phyloP scores from a whole-genome alignment of 148 eudicot genomes.

The Rhododendron molle region DNA sequence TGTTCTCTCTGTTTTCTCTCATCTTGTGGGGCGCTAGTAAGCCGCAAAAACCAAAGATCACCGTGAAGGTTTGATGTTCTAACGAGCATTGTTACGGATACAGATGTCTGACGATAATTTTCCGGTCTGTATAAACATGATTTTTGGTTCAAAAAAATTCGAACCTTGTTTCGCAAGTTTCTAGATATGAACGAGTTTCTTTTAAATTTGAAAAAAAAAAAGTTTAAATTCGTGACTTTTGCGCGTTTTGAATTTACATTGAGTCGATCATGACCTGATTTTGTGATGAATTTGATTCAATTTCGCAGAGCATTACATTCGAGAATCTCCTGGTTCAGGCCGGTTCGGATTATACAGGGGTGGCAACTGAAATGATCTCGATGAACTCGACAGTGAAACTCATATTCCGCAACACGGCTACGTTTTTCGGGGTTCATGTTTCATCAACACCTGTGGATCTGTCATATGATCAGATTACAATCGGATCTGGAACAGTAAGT shows the following conservation, averaged over 20 bases:
- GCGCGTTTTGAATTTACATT: background rate
- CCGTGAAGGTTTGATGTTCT: conserved; percentile 44
- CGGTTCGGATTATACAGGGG: conserved; percentile 70
- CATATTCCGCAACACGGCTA: conserved; percentile 58
- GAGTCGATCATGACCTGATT: background rate
- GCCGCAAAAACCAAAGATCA: conserved; percentile 68
- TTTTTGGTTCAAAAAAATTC: background rate
- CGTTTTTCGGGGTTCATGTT: conserved; percentile 83
- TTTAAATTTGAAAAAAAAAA: background rate
- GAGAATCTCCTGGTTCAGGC: conserved; percentile 66
- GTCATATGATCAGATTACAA: conserved; percentile 46
- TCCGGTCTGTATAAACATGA: background rate
- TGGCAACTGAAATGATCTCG: conserved; percentile 78
- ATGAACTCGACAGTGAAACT: conserved; percentile 64
- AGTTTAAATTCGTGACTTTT: background rate
- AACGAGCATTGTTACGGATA: background rate
- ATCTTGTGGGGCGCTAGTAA: conserved; percentile 72
- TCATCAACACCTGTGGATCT: conserved; percentile 61
- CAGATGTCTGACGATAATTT: background rate
- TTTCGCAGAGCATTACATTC: conserved; percentile 55
- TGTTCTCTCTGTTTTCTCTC: conserved; percentile 57
- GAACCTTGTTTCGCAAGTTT: background rate
- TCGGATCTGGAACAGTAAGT: conserved; percentile 72
- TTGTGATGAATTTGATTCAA: background rate
- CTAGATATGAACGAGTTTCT: background rate